Evolutionary conservation across 2,329 filamentous ascomycete species (phyloP), one percentile per base, ranked within the genome.

Genomic region (Fusarium algeriense): DNA sequence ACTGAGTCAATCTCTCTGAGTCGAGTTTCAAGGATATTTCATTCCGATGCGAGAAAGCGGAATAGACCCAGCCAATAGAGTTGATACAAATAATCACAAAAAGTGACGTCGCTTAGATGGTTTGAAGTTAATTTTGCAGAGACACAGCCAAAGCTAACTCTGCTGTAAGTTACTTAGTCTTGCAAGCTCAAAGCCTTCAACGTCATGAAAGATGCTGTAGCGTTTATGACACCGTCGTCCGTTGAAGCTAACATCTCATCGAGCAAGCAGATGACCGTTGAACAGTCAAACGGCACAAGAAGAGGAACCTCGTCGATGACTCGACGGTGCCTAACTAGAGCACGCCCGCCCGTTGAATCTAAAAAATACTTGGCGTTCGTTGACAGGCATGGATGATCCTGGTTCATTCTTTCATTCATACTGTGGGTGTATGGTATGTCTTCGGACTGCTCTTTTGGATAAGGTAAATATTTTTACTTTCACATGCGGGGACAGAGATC

Each of bases 401-500:
- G 6, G 32, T n/a, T 40, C 48, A 46, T 9, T 15, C 44, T n/a
- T 20, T 40, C 48, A 15, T 10, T 37, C 48, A n/a, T 50, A 50
- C 32, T 52, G 48, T 52, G 48, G 17, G 3, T 49, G 45, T 20
- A 12, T 49, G 45, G 45, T n/a, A 23, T 34, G 43, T 26, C 48
- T 13, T 43, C 32, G 19, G 32, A 19, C n/a, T 46, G 43, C 26
- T 64, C 26, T 14, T 37, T 64, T 34, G n/a, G 48, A n/a, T 15
- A 26, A 50, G 48, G n/a, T 40, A 49, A 49, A 30, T 30, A 30
- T 30, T 30, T 23, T 30, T 30, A 30, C 46, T 30, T 45, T 49
- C 60, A 44, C 35, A 61, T 66, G 64, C 50, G 60, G 56, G 46
- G 55, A 59, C 37, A 54, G 30, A 32, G 66, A 70, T 66, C 60